Evolutionary conservation across 306 rosid species (phyloP), one percentile per base, ranked within the genome.

Genomic region (Ormosia emarginata): DNA sequence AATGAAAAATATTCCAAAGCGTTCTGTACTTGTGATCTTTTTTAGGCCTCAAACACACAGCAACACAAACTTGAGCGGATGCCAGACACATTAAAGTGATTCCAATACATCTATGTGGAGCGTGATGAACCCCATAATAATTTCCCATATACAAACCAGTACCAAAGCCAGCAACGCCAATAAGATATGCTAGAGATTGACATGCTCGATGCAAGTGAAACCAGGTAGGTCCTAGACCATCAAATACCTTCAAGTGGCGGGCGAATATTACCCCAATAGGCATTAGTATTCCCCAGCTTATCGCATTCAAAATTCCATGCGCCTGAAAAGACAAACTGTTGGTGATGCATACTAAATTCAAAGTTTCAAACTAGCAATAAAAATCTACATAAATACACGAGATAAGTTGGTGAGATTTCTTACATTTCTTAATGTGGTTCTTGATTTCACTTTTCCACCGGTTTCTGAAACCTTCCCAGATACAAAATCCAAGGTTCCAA

Each of bases 221-320:
- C 91, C 89, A 85, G 0, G 24, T 7, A 0, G 70, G 0, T 43
- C 49, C 78, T 1, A 18, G 1, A 2, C 63, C 71, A 3, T 86
- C 56, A 36, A 79, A 79, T 36, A 37, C 2, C 29, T 56, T 84
- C 67, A 87, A 24, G 8, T 79, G 50, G 1, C 87, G 80, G 12
- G 83, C 90, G 0, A 86, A 0, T 7, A 86, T 74, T 4, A 41
- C 81, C 2, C 90, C 89, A 2, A 52, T 34, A 0, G 89, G 86
- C 87, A 86, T 77, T 6, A 88, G 18, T 52, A 85, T 40, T 40
- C 90, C 90, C 90, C 89, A 88, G 0, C 88, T 77, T 10, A 88
- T 9, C 0, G 50, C 64, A 49, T 82, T 81, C 43, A 85, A 10
- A 2, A 80, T 24, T 58, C 83, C 91, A 80, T 84, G 90, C 2